Base-by-base conservation (phyloP, 352 stramenopile species). In the Poterioochromonas sp. region DNA sequence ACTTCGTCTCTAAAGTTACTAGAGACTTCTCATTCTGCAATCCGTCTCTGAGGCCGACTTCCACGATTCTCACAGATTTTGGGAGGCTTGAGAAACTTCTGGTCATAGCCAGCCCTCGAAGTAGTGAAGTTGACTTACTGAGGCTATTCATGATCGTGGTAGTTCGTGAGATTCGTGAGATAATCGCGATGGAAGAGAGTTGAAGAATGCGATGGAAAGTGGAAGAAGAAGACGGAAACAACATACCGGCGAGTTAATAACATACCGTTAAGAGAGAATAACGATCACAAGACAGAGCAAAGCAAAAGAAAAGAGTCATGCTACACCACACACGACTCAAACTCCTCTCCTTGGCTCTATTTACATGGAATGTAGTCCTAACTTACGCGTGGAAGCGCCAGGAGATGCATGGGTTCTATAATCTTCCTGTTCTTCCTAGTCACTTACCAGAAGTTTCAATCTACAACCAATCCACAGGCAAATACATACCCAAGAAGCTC, bases 31-130 rank as follows among this genome's bases (percentile, higher is more conserved):
- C 94, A 83, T 97, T 97, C 86, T 97, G 84, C 47, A 98, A 85
- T 0, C 94, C 94, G 84, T 98, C 94, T 29, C 94, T 87, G 35
- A 94, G 93, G 40, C 94, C 93, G 29, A 98, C 94, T 82, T 96
- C 91, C 12, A 96, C 91, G 82, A 96, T 93, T 81, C 91, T 94
- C 68, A 96, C 91, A 76, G 34, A 22, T 8, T 76, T 53, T 8
- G 80, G 80, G 3, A 83, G 29, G 26, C 5, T n/a, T 32, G 26
- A 39, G 29, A 37, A 68, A 32, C 5, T n/a, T 39, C 47, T 15
- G 47, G 47, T 26, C 47, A n/a, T n/a, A n/a, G n/a, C n/a, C n/a
- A n/a, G n/a, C n/a, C n/a, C n/a, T n/a, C n/a, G n/a, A n/a, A n/a
- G n/a, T n/a, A n/a, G n/a, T n/a, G n/a, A n/a, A n/a, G n/a, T n/a